Evolutionary conservation across 1,284 basidiomycete species (phyloP).

Genomic region (Cryptococcus sp.): DNA sequence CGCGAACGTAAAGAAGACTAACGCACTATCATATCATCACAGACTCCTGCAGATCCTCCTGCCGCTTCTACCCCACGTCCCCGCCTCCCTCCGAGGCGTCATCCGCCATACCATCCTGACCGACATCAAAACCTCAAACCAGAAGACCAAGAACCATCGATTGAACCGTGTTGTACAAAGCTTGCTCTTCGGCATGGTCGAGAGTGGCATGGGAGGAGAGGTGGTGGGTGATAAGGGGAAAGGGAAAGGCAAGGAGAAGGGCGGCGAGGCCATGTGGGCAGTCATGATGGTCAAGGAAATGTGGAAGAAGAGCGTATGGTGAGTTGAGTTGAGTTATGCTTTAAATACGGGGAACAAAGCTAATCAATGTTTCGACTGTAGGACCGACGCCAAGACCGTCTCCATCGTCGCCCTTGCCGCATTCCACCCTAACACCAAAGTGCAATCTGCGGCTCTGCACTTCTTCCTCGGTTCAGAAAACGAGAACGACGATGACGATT

Average conservation of each 20-base stretch:
- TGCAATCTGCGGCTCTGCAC: conserved; percentile 93
- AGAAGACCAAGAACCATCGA: conserved; percentile 87
- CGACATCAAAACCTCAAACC: conserved; percentile 90
- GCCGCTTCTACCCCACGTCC: conserved; percentile 87
- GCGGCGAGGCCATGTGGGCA: conserved; percentile 96
- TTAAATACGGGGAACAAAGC: neutral
- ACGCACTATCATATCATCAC: neutral
- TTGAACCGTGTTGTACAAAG: conserved; percentile 95
- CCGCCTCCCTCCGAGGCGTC: conserved; percentile 79
- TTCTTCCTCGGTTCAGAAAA: conserved; percentile 91
- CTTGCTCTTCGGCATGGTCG: conserved; percentile 94
- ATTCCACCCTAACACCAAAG: conserved; percentile 91
- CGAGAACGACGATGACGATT: conserved; percentile 65
- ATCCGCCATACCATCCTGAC: conserved; percentile 96
- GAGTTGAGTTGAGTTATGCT: conserved; percentile 44
- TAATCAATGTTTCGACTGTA: conserved; percentile 38
- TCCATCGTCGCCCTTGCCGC: conserved; percentile 89
- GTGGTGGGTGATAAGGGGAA: conserved; percentile 77
- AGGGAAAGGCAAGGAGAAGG: conserved; percentile 55
- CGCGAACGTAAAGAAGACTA: too few species aligned
- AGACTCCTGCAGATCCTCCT: conserved; percentile 90
- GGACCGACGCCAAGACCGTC: conserved; percentile 90
- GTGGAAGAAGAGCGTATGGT: conserved; percentile 94
- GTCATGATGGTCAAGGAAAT: conserved; percentile 91
- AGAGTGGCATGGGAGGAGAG: conserved; percentile 80